Percentiles rank a stretch among this genome's conserved stretches.
Conservation (phyloP, 1,284 basidiomycete species). For the Coniferiporia sulphurascens region DNA sequence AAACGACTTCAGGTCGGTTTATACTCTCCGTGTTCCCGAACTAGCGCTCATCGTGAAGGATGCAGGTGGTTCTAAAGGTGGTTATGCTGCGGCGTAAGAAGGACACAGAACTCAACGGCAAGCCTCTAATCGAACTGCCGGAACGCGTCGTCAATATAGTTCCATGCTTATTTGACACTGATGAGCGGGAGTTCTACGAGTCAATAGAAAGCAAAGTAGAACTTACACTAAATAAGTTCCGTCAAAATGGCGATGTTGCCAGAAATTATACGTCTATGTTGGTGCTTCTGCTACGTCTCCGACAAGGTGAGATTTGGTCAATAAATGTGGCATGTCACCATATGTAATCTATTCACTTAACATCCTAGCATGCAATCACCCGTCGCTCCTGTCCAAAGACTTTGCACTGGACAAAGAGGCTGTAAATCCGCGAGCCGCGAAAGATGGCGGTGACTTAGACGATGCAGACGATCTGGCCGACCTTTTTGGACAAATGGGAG, state of each 20-base stretch:
- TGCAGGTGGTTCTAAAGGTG: constrained; percentile 74
- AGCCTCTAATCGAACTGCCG: constrained; percentile 83
- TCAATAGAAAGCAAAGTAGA: constrained; percentile 74
- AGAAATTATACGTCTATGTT: constrained; percentile 83
- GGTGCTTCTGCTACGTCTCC: constrained; percentile 76
- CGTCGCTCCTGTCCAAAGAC: constrained; percentile 72
- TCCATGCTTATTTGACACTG: constrained; percentile 63
- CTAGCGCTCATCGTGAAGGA: not conserved
- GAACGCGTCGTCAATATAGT: constrained; percentile 70
- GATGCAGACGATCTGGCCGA: constrained; percentile 73
- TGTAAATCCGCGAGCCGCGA: constrained; percentile 54
- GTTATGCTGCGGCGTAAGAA: constrained; percentile 93
- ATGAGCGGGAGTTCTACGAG: constrained; percentile 82
- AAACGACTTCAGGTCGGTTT: constrained; percentile 69
- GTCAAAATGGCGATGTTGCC: constrained; percentile 48
- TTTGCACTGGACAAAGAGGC: constrained; percentile 70
- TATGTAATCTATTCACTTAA: constrained; percentile 4
- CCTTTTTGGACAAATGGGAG: constrained; percentile 67
- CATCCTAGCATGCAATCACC: constrained; percentile 82
- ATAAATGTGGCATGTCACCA: not conserved
- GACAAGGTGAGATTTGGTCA: constrained; percentile 65
- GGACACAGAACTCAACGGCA: constrained; percentile 78
- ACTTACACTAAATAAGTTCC: constrained; percentile 66
- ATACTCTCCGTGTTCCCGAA: not conserved
- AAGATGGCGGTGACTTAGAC: constrained; percentile 47